Evolutionary conservation across 2,329 filamentous ascomycete genomes (phyloP).

Genomic region (Sodiomyces alkalinus): DNA sequence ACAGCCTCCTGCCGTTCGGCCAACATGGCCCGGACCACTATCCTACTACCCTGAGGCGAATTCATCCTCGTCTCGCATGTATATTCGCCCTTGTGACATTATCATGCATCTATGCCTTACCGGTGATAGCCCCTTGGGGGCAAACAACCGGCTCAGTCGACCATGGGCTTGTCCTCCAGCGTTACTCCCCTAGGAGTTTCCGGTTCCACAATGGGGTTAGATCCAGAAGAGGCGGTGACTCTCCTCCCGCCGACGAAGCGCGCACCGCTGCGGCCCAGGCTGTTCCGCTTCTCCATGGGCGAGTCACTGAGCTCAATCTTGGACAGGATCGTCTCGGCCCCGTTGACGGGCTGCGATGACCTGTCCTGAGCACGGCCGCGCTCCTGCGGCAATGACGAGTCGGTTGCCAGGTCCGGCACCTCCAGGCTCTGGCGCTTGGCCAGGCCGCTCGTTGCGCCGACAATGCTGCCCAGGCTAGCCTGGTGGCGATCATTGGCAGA

Average conservation of each 20-base stretch:
- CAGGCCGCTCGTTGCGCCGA: conserved; percentile 13
- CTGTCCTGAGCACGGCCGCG: conserved; percentile 1
- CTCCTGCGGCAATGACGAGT: conserved; percentile 24
- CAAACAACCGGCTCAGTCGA: conserved; percentile 29
- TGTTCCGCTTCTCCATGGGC: conserved; percentile 47
- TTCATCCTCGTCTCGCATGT: no score
- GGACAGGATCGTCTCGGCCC: conserved; percentile 9
- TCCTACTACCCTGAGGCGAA: no score
- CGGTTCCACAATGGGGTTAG: conserved; percentile 9
- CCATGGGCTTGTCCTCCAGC: conserved; percentile 37
- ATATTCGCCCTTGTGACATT: no score
- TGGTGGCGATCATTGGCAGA: conserved; percentile 36
- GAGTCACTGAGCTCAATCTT: conserved; percentile 10
- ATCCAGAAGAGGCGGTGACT: conserved; percentile 19
- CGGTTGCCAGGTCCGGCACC: conserved; percentile 46
- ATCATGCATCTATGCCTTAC: no score
- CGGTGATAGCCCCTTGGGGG: no score
- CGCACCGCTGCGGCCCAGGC: conserved; percentile 37
- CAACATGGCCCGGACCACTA: no score
- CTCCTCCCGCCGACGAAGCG: conserved; percentile 38
- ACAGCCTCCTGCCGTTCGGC: no score
- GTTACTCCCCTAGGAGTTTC: conserved; percentile 26
- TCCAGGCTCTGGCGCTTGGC: conserved; percentile 59
- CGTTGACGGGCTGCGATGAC: conserved; percentile 1
- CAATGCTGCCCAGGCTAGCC: conserved; percentile 32